Evolutionary conservation across 371 early-diverging fungal species (phyloP).

Genomic region (Rhizopus delemar): DNA sequence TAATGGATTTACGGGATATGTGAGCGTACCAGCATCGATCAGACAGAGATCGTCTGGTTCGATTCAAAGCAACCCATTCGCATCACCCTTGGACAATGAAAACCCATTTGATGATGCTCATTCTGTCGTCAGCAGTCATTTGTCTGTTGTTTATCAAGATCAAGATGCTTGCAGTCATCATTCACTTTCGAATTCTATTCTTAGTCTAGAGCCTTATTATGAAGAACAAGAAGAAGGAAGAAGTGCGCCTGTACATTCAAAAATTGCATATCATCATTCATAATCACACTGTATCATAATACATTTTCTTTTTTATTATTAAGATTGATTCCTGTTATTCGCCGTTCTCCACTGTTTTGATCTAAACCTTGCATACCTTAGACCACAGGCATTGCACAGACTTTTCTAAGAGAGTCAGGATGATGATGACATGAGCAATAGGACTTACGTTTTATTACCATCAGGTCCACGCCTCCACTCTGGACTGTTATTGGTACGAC

Average conservation of each 20-base stretch:
- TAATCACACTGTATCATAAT: no score
- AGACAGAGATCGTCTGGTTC: background rate
- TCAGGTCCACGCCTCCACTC: slow-evolving; percentile 81
- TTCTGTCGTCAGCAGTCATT: no score
- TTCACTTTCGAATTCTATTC: slow-evolving; percentile 21
- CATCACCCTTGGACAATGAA: slow-evolving; percentile 24
- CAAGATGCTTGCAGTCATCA: slow-evolving; percentile 1
- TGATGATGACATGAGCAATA: background rate
- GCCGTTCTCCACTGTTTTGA: slow-evolving; percentile 47
- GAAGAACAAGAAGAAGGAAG: slow-evolving; percentile 19
- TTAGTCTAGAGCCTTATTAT: slow-evolving; percentile 20
- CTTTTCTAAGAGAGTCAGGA: slow-evolving; percentile 30
- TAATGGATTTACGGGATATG: slow-evolving; percentile 42
- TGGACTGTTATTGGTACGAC: slow-evolving; percentile 70
- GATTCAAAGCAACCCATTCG: slow-evolving; percentile 12
- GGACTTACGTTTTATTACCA: slow-evolving; percentile 75
- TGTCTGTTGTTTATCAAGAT: no score
- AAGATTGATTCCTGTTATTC: background rate
- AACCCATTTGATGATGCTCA: slow-evolving; percentile 39
- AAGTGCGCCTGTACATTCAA: slow-evolving; percentile 28
- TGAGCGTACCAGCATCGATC: slow-evolving; percentile 11
- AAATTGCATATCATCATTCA: slow-evolving; percentile 2
- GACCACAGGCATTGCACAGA: slow-evolving; percentile 78
- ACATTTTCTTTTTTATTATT: background rate
- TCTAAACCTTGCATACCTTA: slow-evolving; percentile 71